Evolutionary conservation across 495 filamentous ascomycete genomes (phyloP), one percentile per base, ranked within the genome.

Genomic region (Penicillium taxi): DNA sequence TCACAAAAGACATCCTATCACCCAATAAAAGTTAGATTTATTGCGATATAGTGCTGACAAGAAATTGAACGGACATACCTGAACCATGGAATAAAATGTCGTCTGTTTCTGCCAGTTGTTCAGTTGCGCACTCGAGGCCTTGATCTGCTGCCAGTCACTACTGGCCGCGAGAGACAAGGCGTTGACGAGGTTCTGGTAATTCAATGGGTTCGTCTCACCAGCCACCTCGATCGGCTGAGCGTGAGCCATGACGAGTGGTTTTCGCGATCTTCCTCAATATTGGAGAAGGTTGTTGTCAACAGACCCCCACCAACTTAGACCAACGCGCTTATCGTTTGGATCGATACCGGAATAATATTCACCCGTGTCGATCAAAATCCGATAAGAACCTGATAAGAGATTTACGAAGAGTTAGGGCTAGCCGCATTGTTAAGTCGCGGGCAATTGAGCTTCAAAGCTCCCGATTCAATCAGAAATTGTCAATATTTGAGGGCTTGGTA

Each of bases 111-210:
- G 86, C 91, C 91, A 98, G 36, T 78, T 64, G 45, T 84, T 72
- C 9, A 98, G 76, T 61, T 96, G 91, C 54, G 84, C 73, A 2
- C 80, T 78, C 19, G 82, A 87, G 8, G 83, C 77, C 52, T 86
- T 81, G 19, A 94, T 75, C 44, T 83, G 80, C 41, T 78, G 76
- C 32, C 82, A 76, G 30, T 82, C 75, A 30, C 69, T 73, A n/a
- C 84, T 88, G 15, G 78, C 68, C 3, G 87, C 89, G 17, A 78
- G 70, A 17, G 77, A 63, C 33, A 96, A 63, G 4, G 78, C 74
- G 48, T 79, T 78, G 47, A 80, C 76, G 3, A 98, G 76, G 48
- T 81, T 81, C 30, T 79, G 68, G 20, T 75, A 70, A 3, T 59
- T 72, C 35, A 82, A 55, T n/a, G 78, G 78, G 48, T 72, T 78